Evolutionary conservation across 176 grass and related monocot species (phyloP).

Genomic region (Triticum turgidum): DNA sequence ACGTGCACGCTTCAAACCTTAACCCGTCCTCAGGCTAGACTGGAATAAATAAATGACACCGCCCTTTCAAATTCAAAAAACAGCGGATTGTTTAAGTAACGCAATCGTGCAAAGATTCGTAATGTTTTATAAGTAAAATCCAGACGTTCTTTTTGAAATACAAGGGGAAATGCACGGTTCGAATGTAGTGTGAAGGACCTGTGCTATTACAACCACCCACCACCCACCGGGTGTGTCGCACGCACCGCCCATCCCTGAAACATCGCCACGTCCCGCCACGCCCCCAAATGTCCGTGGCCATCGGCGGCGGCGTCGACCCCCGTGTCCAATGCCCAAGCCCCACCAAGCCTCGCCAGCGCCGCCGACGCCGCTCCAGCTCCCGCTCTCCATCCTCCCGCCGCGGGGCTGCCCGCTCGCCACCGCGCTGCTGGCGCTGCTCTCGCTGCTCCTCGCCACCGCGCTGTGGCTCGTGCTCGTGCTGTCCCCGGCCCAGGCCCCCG

Average conservation of each 20-base stretch:
- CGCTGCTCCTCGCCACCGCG: conserved; percentile 36
- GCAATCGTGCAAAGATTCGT: neutral
- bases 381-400: conserved; percentile 46
- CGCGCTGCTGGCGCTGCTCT: conserved; percentile 38
- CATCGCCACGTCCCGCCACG: conserved; percentile 37
- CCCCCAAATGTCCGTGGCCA: conserved; percentile 41
- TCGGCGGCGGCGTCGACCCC: conserved; percentile 43
- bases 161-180: neutral
- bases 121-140: neutral
- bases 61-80: neutral
- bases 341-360: conserved; percentile 33
- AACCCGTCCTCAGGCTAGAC: neutral
- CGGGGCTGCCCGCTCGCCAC: conserved; percentile 26
- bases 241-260: conserved; percentile 38
- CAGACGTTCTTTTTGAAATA: neutral
- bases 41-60: neutral
- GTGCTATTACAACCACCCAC: conserved; percentile 20
- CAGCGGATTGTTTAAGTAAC: neutral
- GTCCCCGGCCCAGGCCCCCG: neutral
- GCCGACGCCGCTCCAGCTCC: conserved; percentile 40
- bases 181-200: neutral
- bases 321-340: conserved; percentile 50
- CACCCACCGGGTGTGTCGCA: neutral
- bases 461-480: conserved; percentile 44
- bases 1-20: conserved; percentile 34